phyloP scores from a whole-genome alignment of 805 yeast species.

The Hanseniaspora thailandica region DNA sequence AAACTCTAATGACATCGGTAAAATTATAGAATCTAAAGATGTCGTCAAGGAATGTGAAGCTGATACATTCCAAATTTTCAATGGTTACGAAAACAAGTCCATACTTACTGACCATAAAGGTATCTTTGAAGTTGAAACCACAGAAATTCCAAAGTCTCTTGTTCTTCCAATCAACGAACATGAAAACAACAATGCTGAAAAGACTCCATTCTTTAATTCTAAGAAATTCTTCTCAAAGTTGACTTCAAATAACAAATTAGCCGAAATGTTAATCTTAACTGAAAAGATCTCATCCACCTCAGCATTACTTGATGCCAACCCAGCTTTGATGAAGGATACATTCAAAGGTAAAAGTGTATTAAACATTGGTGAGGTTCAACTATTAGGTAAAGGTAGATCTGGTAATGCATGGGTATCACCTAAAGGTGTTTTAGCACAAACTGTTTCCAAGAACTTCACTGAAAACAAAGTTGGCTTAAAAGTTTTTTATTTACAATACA shows the following conservation, averaged over 20 bases:
- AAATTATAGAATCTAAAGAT: neutral
- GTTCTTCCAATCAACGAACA: constrained; percentile 32
- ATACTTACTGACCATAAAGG: constrained; percentile 25
- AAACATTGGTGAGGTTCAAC: constrained; percentile 64
- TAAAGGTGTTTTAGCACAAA: constrained; percentile 75
- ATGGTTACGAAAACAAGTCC: constrained; percentile 17
- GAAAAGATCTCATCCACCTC: constrained; percentile 87
- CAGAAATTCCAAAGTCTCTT: constrained; percentile 45
- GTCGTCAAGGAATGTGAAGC: constrained; percentile 15
- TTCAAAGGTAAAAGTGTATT: constrained; percentile 25
- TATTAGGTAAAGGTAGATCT: constrained; percentile 87
- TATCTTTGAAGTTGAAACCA: constrained; percentile 37
- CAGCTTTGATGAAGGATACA: constrained; percentile 42
- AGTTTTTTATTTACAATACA: constrained; percentile 77
- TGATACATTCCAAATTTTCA: constrained; percentile 11
- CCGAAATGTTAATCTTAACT: constrained; percentile 58
- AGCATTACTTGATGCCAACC: constrained; percentile 64
- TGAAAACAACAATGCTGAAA: constrained; percentile 30
- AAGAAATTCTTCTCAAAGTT: constrained; percentile 36
- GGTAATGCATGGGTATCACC: constrained; percentile 95
- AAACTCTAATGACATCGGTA: neutral
- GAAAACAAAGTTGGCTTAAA: constrained; percentile 33
- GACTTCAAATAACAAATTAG: constrained; percentile 36
- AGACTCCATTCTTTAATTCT: constrained; percentile 67
- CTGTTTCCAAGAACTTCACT: constrained; percentile 42